These are phyloP conservation scores for Mortierella sp. DNA, from an alignment of 371 early-diverging fungal genomes.

Conservation along the genomic window DNA sequence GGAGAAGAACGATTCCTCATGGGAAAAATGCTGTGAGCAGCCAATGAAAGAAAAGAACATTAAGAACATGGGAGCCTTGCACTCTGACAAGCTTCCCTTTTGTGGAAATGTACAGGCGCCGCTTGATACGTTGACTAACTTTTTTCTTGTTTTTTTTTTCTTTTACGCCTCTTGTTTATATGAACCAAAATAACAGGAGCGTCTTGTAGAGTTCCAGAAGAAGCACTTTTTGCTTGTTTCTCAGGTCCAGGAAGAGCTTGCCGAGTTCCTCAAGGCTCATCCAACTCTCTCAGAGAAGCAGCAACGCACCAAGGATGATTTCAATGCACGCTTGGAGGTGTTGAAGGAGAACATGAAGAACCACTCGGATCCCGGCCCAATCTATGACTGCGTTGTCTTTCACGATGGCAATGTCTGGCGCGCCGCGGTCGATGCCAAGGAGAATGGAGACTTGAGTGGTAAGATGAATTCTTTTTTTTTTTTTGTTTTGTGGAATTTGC, in stretches of 20 bases:
- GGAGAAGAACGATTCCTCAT: background rate
- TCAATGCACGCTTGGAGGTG: constrained; percentile 75
- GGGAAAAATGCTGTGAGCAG: constrained; percentile 3
- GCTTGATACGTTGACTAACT: background rate
- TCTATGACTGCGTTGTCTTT: constrained; percentile 88
- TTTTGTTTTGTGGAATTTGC: background rate
- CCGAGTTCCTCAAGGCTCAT: constrained; percentile 57
- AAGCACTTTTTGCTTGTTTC: constrained; percentile 74
- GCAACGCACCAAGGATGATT: constrained; percentile 59
- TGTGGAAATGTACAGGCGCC: too few relatives aligned
- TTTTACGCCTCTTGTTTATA: background rate
- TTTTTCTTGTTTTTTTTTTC: background rate
- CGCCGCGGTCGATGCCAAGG: constrained; percentile 84
- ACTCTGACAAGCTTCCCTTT: too few relatives aligned
- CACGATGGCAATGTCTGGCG: constrained; percentile 90
- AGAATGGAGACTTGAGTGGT: constrained; percentile 83
- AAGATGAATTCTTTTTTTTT: constrained; percentile 9
- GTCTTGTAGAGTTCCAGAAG: constrained; percentile 69
- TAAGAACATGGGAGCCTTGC: too few relatives aligned
- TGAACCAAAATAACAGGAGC: constrained; percentile 59
- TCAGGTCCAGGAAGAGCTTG: constrained; percentile 67
- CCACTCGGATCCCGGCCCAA: constrained; percentile 83
- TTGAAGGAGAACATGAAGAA: constrained; percentile 70
- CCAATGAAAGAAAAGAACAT: background rate
- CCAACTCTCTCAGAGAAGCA: constrained; percentile 54